phyloP scores from a whole-genome alignment of 2,329 filamentous ascomycete genomes.

The Xylariaceae sp. region DNA sequence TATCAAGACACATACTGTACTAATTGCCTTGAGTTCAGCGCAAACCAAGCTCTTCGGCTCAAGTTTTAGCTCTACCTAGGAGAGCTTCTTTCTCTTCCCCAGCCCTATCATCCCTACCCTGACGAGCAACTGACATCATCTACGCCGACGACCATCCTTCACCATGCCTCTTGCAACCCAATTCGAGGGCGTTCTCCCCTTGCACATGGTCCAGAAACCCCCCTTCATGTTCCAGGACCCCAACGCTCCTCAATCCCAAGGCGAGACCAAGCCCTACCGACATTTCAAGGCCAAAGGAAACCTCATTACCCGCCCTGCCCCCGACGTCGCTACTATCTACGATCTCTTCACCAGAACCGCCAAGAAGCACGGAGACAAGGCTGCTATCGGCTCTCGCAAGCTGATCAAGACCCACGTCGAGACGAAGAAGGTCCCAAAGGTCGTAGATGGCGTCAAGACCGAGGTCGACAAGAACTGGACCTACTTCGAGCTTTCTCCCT shows the following conservation, averaged over 20 bases:
- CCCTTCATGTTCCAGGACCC: slow-evolving; percentile 73
- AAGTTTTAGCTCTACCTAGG: slow-evolving; percentile 6
- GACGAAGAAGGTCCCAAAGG: slow-evolving; percentile 85
- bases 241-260: slow-evolving; percentile 63
- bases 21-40: too few relatives aligned
- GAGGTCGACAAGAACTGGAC: slow-evolving; percentile 90
- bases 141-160: slow-evolving; percentile 1
- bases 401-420: slow-evolving; percentile 76
- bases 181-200: slow-evolving; percentile 41
- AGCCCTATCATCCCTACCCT: not conserved
- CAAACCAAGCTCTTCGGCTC: slow-evolving; percentile 7
- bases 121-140: not conserved
- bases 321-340: slow-evolving; percentile 71
- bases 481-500: slow-evolving; percentile 78
- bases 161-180: slow-evolving; percentile 24
- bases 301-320: slow-evolving; percentile 60
- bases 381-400: slow-evolving; percentile 66
- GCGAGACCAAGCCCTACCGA: slow-evolving; percentile 80
- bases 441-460: slow-evolving; percentile 72
- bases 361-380: slow-evolving; percentile 55
- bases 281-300: slow-evolving; percentile 67
- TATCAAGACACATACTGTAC: too few relatives aligned
- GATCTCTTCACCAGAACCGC: slow-evolving; percentile 72
- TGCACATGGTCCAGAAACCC: slow-evolving; percentile 60
- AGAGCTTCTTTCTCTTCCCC: not conserved